Percentiles rank a stretch among this genome's conserved stretches.
phyloP scores from a whole-genome alignment of 305 asterid genomes.

The Fraxinus latifolia region DNA sequence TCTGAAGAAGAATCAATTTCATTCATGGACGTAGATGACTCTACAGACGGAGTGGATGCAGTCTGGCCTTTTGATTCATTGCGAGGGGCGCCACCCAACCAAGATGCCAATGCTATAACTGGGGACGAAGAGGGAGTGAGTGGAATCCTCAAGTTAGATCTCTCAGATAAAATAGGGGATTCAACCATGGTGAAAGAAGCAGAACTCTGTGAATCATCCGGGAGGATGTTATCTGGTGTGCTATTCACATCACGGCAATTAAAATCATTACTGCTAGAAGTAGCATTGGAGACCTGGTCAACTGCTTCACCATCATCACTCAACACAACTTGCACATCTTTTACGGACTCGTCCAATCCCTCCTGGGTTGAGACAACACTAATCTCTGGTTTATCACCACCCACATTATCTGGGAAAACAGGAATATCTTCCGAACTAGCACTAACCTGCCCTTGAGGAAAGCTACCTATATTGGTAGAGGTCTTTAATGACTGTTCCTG shows the following conservation, averaged over 20 bases:
- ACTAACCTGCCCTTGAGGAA: conserved; percentile 74
- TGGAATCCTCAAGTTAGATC: conserved; percentile 54
- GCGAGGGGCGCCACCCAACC: conserved; percentile 55
- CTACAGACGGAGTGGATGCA: conserved; percentile 56
- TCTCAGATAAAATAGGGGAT: conserved; percentile 75
- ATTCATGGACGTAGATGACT: conserved; percentile 51
- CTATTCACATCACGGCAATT: conserved; percentile 47
- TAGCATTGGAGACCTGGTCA: conserved; percentile 50
- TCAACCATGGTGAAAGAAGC: conserved; percentile 41
- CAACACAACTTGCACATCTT: conserved; percentile 40
- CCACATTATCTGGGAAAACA: conserved; percentile 32
- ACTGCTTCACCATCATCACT: conserved; percentile 48
- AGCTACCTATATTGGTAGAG: conserved; percentile 79
- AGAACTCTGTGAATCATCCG: conserved; percentile 60
- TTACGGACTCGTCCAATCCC: conserved; percentile 39
- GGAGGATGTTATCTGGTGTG: conserved; percentile 45
- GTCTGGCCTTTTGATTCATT: conserved; percentile 55
- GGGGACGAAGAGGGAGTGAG: conserved; percentile 64
- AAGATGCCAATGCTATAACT: conserved; percentile 74
- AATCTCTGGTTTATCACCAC: conserved; percentile 40
- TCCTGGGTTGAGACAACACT: conserved; percentile 33
- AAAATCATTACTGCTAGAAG: conserved; percentile 52
- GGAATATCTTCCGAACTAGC: conserved; percentile 81
- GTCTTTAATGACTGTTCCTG: conserved; percentile 69
- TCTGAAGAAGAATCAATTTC: conserved; percentile 56